Percentiles rank a stretch among this genome's conserved stretches.
phyloP scores from a whole-genome alignment of 495 filamentous ascomycete species.

The Tuber umbilicatum region DNA sequence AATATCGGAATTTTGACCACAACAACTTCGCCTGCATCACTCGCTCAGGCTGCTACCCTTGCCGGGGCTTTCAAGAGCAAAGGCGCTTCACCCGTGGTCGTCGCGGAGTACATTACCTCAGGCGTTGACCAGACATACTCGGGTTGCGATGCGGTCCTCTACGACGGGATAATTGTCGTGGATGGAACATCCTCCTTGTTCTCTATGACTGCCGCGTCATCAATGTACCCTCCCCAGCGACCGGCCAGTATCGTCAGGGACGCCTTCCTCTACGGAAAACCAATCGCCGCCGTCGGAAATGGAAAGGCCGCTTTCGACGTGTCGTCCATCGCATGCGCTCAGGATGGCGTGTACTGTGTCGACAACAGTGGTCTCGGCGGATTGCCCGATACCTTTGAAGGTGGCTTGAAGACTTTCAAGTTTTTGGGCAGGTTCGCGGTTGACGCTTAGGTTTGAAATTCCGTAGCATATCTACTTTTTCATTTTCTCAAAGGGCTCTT shows the following conservation, averaged over 20 bases:
- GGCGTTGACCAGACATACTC: constrained; percentile 66
- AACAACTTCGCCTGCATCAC: constrained; percentile 40
- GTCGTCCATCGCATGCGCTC: constrained; percentile 43
- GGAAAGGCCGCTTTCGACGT: constrained; percentile 45
- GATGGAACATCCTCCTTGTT: constrained; percentile 56
- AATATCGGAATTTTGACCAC: constrained; percentile 62
- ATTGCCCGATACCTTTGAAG: constrained; percentile 46
- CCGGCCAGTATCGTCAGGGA: constrained; percentile 60
- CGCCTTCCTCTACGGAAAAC: constrained; percentile 67
- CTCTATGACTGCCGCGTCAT: constrained; percentile 39
- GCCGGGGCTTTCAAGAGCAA: constrained; percentile 45
- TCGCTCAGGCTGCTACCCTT: constrained; percentile 50
- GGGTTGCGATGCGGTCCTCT: constrained; percentile 61
- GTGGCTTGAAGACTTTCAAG: constrained; percentile 61
- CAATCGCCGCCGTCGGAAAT: constrained; percentile 57
- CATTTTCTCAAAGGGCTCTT: neutral
- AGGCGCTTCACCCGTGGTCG: constrained; percentile 54
- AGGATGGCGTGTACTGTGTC: constrained; percentile 55
- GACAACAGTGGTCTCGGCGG: neutral
- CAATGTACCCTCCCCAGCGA: constrained; percentile 59
- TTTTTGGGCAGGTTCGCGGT: constrained; percentile 55
- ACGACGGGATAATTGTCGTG: constrained; percentile 62
- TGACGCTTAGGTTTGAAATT: constrained; percentile 40
- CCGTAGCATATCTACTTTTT: neutral
- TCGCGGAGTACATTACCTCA: constrained; percentile 54